A percentile compares a stretch with the other conserved stretches of the same genome.
phyloP scores from a whole-genome alignment of 345 rosid species.

The Alliaria petiolata region DNA sequence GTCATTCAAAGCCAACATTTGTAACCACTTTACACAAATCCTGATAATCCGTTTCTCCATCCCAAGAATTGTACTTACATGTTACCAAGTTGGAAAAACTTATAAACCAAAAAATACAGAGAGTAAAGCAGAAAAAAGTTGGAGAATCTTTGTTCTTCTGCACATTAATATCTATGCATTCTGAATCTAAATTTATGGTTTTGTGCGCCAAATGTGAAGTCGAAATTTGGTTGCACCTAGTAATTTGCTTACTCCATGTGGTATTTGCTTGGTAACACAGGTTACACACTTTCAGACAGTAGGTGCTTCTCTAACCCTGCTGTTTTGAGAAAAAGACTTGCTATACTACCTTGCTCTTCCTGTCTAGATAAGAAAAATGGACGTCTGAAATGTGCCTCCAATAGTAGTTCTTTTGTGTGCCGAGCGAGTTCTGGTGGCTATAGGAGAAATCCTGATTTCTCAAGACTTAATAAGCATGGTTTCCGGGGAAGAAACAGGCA shows the following conservation, averaged over 20 bases:
- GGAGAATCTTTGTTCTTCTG: not conserved
- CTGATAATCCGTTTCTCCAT: not conserved
- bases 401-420: slow-evolving; percentile 47
- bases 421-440: slow-evolving; percentile 56
- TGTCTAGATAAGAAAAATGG: slow-evolving; percentile 32
- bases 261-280: slow-evolving; percentile 24
- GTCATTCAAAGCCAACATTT: not conserved
- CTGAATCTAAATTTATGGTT: not conserved
- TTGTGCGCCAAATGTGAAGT: not conserved
- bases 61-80: not conserved
- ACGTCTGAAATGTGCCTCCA: slow-evolving; percentile 33
- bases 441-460: slow-evolving; percentile 68
- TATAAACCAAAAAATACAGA: no score
- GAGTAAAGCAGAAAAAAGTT: no score
- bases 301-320: slow-evolving; percentile 42
- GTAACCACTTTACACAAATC: not conserved
- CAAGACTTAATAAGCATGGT: slow-evolving; percentile 54
- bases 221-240: not conserved
- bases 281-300: slow-evolving; percentile 49
- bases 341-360: slow-evolving; percentile 36
- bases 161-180: not conserved
- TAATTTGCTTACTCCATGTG: slow-evolving; percentile 1
- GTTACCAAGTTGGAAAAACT: not conserved
- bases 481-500: slow-evolving; percentile 59
- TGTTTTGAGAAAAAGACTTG: slow-evolving; percentile 41